Conservation (phyloP, 2,329 filamentous ascomycete genomes). For the Thyridium curvatum region DNA sequence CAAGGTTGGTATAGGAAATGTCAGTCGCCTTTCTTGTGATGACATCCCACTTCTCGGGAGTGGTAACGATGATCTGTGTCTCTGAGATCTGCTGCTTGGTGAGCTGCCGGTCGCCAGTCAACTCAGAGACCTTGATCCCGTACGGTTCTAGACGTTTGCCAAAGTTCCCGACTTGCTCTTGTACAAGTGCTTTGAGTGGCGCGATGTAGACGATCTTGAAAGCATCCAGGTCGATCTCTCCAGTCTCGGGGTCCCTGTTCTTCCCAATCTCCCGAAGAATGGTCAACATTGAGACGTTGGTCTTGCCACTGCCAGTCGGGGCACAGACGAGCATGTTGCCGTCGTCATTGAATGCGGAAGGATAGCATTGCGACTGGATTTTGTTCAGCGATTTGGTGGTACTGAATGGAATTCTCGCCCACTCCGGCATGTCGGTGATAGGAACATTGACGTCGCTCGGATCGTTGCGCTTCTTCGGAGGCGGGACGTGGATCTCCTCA, state of each 20-base stretch:
- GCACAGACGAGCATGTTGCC: slow-evolving; percentile 98
- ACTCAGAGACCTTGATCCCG: slow-evolving; percentile 86
- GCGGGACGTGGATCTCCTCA: slow-evolving; percentile 94
- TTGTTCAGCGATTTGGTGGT: slow-evolving; percentile 84
- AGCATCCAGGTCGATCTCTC: slow-evolving; percentile 90
- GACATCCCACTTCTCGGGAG: slow-evolving; percentile 98
- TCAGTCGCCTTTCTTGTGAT: slow-evolving; percentile 98
- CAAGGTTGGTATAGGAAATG: slow-evolving; percentile 94
- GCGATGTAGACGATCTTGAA: slow-evolving; percentile 99
- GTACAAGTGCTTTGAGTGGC: slow-evolving; percentile 88
- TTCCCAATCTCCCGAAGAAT: slow-evolving; percentile 97
- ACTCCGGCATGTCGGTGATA: slow-evolving; percentile 83
- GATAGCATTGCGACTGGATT: slow-evolving; percentile 91
- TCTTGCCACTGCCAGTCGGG: slow-evolving; percentile 95
- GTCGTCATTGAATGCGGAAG: slow-evolving; percentile 85
- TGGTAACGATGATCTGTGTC: slow-evolving; percentile 96
- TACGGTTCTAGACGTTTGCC: slow-evolving; percentile 85
- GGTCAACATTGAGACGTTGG: slow-evolving; percentile 95
- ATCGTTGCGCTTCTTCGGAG: slow-evolving; percentile 81
- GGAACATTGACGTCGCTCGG: slow-evolving; percentile 76
- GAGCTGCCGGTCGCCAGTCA: slow-evolving; percentile 95
- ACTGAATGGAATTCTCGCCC: slow-evolving; percentile 83
- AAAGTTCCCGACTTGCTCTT: slow-evolving; percentile 97
- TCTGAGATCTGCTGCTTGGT: slow-evolving; percentile 98
- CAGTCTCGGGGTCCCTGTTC: slow-evolving; percentile 79